Percentiles rank a stretch among this genome's conserved stretches.
phyloP scores from a whole-genome alignment of 208 protist species.

The Leishmania turanica region DNA sequence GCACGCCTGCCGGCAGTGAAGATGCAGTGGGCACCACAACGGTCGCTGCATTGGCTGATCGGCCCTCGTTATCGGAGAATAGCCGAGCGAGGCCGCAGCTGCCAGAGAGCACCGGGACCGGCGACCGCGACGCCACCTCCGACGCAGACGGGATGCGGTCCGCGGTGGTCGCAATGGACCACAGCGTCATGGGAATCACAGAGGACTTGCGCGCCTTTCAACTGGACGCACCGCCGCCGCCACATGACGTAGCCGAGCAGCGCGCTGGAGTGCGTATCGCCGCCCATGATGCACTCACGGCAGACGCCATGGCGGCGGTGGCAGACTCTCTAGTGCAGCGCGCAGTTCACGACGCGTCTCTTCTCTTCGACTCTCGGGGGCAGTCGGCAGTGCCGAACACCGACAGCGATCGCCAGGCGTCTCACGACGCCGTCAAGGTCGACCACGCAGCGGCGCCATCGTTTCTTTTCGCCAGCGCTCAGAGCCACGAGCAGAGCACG shows the following conservation, averaged over 20 bases:
- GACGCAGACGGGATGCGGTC: not conserved
- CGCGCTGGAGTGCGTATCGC: not conserved
- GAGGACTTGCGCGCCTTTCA: conserved; percentile 11
- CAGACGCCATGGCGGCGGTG: not conserved
- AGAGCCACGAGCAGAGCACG: not conserved
- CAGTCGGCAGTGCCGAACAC: not conserved
- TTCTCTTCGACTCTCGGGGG: not conserved
- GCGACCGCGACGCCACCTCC: not conserved
- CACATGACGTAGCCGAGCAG: too few relatives aligned
- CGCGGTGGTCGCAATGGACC: not conserved
- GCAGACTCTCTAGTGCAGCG: not conserved
- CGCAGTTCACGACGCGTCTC: not conserved
- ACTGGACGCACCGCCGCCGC: not conserved
- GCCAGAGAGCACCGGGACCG: not conserved
- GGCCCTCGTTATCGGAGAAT: not conserved
- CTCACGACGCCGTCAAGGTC: not conserved
- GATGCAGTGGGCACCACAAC: not conserved
- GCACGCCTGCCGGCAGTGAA: not conserved
- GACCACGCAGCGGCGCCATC: not conserved
- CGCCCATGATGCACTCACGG: not conserved
- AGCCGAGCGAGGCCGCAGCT: not conserved
- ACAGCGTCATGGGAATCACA: not conserved
- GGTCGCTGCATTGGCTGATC: not conserved
- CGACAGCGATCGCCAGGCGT: not conserved
- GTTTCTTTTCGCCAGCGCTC: not conserved